These are phyloP conservation scores for Podila clonocystis DNA, from an alignment of 192 early-diverging fungal species.

Conservation along the genomic window DNA sequence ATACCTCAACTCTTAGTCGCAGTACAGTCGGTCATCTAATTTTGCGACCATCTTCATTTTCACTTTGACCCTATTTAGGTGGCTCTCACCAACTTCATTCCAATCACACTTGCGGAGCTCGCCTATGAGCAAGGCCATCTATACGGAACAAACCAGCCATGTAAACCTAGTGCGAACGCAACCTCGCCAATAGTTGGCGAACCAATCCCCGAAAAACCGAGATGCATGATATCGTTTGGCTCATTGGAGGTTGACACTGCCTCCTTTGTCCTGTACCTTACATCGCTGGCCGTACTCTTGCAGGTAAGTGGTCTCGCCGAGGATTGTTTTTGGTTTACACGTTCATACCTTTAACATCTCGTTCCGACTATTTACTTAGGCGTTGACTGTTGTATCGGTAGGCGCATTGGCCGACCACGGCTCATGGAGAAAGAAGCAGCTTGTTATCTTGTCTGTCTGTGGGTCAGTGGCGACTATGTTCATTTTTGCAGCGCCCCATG, in stretches of 20 bases:
- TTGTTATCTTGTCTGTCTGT: slow-evolving; percentile 50
- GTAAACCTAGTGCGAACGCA: slow-evolving; percentile 10
- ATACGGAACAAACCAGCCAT: slow-evolving; percentile 38
- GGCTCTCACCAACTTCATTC: slow-evolving; percentile 53
- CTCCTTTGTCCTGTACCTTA: slow-evolving; percentile 54
- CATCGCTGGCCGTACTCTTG: slow-evolving; percentile 50
- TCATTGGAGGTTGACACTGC: slow-evolving; percentile 49
- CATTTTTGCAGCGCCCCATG: slow-evolving; percentile 41
- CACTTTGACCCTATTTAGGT: slow-evolving; percentile 11
- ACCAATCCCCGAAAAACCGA: slow-evolving; percentile 8
- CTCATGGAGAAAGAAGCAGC: slow-evolving; percentile 53
- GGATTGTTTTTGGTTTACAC: neutral
- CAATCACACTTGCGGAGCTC: slow-evolving; percentile 49
- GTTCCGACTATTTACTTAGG: slow-evolving; percentile 5
- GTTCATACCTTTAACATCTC: neutral
- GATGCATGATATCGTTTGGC: slow-evolving; percentile 52
- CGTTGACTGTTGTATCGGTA: slow-evolving; percentile 51
- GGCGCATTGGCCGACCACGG: slow-evolving; percentile 52
- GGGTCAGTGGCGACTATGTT: slow-evolving; percentile 57
- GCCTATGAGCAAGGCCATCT: slow-evolving; percentile 47
- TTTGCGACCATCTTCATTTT: neutral
- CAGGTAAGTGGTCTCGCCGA: slow-evolving; percentile 16
- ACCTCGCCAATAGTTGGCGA: neutral
- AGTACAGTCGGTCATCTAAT: neutral
- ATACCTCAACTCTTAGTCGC: neutral